Evolutionary conservation across 2,329 filamentous ascomycete genomes (phyloP).

Genomic region (Purpureocillium takamizusanense): DNA sequence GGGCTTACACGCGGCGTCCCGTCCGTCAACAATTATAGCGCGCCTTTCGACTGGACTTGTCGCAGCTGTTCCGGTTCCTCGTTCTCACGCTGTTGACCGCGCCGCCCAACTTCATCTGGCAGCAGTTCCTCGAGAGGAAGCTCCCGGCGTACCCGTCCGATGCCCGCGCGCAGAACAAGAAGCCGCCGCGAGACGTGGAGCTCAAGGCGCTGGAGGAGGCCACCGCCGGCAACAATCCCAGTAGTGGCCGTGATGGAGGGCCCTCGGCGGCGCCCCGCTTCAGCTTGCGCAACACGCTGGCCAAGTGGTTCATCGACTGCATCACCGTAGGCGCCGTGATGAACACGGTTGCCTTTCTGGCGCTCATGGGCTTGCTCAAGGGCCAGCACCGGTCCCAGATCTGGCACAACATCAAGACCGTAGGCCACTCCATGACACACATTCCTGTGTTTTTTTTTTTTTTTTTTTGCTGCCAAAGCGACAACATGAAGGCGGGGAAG

Average conservation of each 20-base stretch:
- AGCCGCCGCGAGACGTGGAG: constrained; percentile 14
- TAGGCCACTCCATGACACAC: no score
- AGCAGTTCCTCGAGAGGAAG: constrained; percentile 41
- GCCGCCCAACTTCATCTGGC: constrained; percentile 51
- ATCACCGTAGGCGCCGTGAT: constrained; percentile 36
- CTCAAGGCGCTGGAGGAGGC: constrained; percentile 16
- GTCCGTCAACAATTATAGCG: no score
- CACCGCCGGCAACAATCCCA: constrained; percentile 10
- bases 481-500: no score
- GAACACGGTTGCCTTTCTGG: constrained; percentile 35
- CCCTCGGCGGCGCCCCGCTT: constrained; percentile 22
- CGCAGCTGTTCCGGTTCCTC: constrained; percentile 44
- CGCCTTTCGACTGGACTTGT: constrained; percentile 35
- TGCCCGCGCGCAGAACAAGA: constrained; percentile 5
- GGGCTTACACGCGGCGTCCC: no score
- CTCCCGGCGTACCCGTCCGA: constrained; percentile 36
- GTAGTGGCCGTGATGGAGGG: no score
- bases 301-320: constrained; percentile 43
- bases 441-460: no score
- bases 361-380: constrained; percentile 39
- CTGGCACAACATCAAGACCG: constrained; percentile 26
- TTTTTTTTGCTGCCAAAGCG: no score
- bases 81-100: constrained; percentile 42
- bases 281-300: constrained; percentile 31
- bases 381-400: constrained; percentile 26